phyloP scores from a whole-genome alignment of 1,139 yeast species.

The Hemisphaericaspora lyxosophila region DNA sequence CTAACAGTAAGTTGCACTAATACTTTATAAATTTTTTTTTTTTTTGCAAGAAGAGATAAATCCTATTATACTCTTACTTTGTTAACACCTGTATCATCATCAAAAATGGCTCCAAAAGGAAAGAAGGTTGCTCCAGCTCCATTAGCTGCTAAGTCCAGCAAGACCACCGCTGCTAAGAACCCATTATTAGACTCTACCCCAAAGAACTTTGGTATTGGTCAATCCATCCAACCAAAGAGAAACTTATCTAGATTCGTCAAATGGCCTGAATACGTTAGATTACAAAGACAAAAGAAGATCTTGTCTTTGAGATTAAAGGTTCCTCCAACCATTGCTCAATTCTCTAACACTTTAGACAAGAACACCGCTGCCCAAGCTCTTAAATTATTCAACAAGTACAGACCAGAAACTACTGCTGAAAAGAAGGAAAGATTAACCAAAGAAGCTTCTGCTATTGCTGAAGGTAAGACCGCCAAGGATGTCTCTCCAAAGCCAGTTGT shows the following conservation, averaged over 20 bases:
- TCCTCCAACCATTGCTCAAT: slow-evolving; percentile 96
- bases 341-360: slow-evolving; percentile 92
- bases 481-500: slow-evolving; percentile 93
- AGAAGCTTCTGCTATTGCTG: slow-evolving; percentile 98
- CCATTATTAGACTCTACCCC: slow-evolving; percentile 72
- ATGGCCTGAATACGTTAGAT: slow-evolving; percentile 97
- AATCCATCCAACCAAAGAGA: slow-evolving; percentile 91
- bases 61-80: slow-evolving; percentile 1
- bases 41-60: slow-evolving; percentile 1
- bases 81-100: slow-evolving; percentile 6
- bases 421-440: slow-evolving; percentile 97
- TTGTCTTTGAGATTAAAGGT: slow-evolving; percentile 92
- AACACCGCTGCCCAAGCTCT: slow-evolving; percentile 95
- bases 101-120: slow-evolving; percentile 50
- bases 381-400: slow-evolving; percentile 95
- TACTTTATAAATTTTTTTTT: neutral
- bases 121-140: slow-evolving; percentile 82
- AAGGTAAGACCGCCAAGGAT: slow-evolving; percentile 92
- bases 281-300: slow-evolving; percentile 88
- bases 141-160: slow-evolving; percentile 41
- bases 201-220: slow-evolving; percentile 96
- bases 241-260: slow-evolving; percentile 94
- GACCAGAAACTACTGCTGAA: slow-evolving; percentile 95
- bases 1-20: neutral
- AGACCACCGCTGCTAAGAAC: slow-evolving; percentile 29